These are phyloP conservation scores for Solanum hybrid DNA, from an alignment of 305 asterid species.

Conservation along the genomic window DNA sequence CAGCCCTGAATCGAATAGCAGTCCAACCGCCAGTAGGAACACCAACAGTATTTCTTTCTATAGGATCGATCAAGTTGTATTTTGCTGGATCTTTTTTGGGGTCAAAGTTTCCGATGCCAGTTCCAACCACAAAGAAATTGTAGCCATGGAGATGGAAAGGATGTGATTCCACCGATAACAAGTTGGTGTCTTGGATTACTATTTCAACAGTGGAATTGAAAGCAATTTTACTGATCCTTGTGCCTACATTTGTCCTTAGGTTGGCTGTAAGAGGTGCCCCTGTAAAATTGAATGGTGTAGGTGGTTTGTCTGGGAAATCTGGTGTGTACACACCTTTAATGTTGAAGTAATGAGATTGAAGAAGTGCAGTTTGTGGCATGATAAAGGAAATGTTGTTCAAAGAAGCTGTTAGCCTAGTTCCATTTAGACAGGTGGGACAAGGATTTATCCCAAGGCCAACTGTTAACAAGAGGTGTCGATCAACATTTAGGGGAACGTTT, in stretches of 20 bases:
- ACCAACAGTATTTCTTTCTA: conserved; percentile 41
- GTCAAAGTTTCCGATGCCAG: conserved; percentile 35
- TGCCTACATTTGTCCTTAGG: conserved; percentile 16
- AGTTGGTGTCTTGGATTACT: conserved; percentile 39
- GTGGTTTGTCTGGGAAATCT: conserved; percentile 35
- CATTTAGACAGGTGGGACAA: conserved; percentile 30
- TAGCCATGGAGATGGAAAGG: conserved; percentile 46
- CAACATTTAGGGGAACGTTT: conserved; percentile 30
- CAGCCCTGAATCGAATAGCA: conserved; percentile 37
- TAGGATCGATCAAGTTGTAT: conserved; percentile 34
- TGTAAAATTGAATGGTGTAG: conserved; percentile 33
- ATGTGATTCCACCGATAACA: conserved; percentile 34
- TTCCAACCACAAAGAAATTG: conserved; percentile 38
- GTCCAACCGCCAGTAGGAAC: conserved; percentile 49
- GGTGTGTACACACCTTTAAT: conserved; percentile 27
- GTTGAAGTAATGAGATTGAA: conserved; percentile 32
- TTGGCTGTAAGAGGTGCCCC: conserved; percentile 45
- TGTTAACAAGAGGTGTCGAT: conserved; percentile 32
- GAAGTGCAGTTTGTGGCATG: conserved; percentile 31
- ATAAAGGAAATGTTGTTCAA: conserved; percentile 41
- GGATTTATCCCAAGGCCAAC: conserved; percentile 37
- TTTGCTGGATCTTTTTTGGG: conserved; percentile 24
- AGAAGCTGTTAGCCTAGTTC: conserved; percentile 35
- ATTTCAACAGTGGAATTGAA: conserved; percentile 43
- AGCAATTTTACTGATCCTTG: conserved; percentile 27